Evolutionary conservation across 768 basidiomycete genomes (phyloP), one percentile per base, ranked within the genome.

Genomic region (Cystobasidium tubakii): DNA sequence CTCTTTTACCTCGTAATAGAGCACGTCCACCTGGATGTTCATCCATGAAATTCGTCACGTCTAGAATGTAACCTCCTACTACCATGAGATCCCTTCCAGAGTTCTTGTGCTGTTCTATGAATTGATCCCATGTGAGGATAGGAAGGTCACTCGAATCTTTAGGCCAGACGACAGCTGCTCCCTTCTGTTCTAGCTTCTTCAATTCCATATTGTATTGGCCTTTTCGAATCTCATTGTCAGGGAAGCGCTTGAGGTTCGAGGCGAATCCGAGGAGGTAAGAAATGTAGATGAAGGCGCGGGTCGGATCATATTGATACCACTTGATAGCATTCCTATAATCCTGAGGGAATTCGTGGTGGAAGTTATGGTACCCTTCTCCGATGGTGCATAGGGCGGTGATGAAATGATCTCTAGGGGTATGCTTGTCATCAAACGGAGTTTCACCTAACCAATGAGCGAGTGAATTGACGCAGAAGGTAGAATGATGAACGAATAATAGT

Each of bases 331-430:
- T 91, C 57, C 90, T 84, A 82, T 87, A 89, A 79, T 90, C 89
- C 81, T 83, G 82, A 31, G 90, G 91, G 82, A 91, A 92, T 77
- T 92, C 90, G 79, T 74, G 73, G 81, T 91, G 90, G 81, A 91
- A 91, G 80, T 92, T 91, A 84, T 92, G 90, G 81, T 91, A 91
- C 15, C 90, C 90, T 82, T 92, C 90, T 15, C 90, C 90, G 83
- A 91, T 87, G 1, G 91, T 92, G 73, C 89, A 84, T 76, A 92
- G 83, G 12, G 91, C 90, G 36, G 91, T 91, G 54, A 92, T 79
- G 77, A 91, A 83, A 79, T 82, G 82, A 79, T 92, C 90, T 33
- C 89, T 85, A 53, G 90, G 89, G 39, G 87, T 86, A 79, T 89
- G 85, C 76, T 82, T 87, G 83, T 91, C 89, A 80, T 92, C 91